Percentiles rank a stretch among this genome's conserved stretches.
These are phyloP conservation scores for Salix udensis DNA, from an alignment of 345 rosid genomes.

Conservation along the genomic window DNA sequence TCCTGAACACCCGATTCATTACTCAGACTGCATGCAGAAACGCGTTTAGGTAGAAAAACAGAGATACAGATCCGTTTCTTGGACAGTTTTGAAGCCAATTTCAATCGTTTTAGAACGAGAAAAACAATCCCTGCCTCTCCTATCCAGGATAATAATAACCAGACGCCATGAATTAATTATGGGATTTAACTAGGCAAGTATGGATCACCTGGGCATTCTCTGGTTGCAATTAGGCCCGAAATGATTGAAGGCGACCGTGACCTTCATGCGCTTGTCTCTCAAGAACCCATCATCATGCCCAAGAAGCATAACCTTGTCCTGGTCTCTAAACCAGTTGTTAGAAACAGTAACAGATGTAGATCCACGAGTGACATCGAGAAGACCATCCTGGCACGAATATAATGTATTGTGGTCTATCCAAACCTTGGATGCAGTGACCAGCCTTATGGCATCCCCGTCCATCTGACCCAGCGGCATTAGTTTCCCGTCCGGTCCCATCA, in stretches of 20 bases:
- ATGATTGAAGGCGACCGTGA: slow-evolving; percentile 61
- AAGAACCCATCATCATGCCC: slow-evolving; percentile 66
- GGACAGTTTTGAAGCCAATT: no score
- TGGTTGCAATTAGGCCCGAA: slow-evolving; percentile 86
- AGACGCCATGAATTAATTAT: no score
- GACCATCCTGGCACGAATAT: slow-evolving; percentile 57
- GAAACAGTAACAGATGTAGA: slow-evolving; percentile 42
- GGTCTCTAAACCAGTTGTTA: slow-evolving; percentile 62
- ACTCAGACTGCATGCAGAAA: neutral
- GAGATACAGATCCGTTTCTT: no score
- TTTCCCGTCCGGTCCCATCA: slow-evolving; percentile 54
- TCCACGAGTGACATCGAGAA: slow-evolving; percentile 64
- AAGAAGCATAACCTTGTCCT: slow-evolving; percentile 84
- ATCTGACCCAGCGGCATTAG: slow-evolving; percentile 40
- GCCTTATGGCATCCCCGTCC: slow-evolving; percentile 70
- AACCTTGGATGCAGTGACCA: slow-evolving; percentile 54
- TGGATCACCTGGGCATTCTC: slow-evolving; percentile 64
- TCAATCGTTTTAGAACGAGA: no score
- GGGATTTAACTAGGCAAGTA: neutral
- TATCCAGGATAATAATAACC: no score
- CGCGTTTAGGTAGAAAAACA: no score
- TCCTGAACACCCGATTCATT: neutral
- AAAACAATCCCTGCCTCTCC: no score
- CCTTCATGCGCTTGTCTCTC: slow-evolving; percentile 62
- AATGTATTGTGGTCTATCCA: slow-evolving; percentile 80